Evolutionary conservation across 1,139 yeast genomes (phyloP).

Genomic region (Hansenula lynferdii): DNA sequence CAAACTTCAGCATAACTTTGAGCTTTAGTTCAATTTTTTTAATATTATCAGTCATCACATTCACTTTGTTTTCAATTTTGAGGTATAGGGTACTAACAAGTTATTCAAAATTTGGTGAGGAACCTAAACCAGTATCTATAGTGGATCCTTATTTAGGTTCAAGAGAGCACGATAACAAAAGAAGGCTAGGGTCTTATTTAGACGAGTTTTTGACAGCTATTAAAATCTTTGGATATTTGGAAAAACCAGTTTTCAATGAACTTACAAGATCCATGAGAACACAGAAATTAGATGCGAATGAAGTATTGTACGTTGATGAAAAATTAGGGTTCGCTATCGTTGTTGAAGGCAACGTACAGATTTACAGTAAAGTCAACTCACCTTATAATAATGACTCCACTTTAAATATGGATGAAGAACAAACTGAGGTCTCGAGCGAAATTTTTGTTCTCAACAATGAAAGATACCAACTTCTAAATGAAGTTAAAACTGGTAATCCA

Average conservation of each 20-base stretch:
- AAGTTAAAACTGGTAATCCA: slow-evolving; percentile 82
- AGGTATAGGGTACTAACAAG: slow-evolving; percentile 46
- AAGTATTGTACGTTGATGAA: slow-evolving; percentile 67
- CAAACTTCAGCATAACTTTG: slow-evolving; percentile 18
- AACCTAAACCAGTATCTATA: slow-evolving; percentile 38
- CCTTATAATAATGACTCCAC: neutral
- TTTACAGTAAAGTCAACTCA: slow-evolving; percentile 48
- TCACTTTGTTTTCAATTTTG: slow-evolving; percentile 33
- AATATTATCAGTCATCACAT: slow-evolving; percentile 5
- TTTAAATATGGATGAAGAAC: slow-evolving; percentile 5
- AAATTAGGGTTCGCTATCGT: slow-evolving; percentile 84
- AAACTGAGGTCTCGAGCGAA: slow-evolving; percentile 24
- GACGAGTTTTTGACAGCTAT: slow-evolving; percentile 91
- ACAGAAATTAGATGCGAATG: slow-evolving; percentile 74
- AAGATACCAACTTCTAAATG: slow-evolving; percentile 72
- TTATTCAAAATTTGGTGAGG: slow-evolving; percentile 48
- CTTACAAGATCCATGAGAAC: slow-evolving; percentile 90
- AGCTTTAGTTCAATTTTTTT: slow-evolving; percentile 18
- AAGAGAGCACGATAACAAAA: slow-evolving; percentile 27
- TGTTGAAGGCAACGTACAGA: slow-evolving; percentile 88
- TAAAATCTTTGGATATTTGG: slow-evolving; percentile 90
- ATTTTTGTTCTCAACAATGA: slow-evolving; percentile 42
- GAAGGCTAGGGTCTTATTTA: slow-evolving; percentile 52
- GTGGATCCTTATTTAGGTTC: slow-evolving; percentile 37
- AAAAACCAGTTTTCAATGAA: slow-evolving; percentile 86